Base-by-base conservation (phyloP, 2,329 filamentous ascomycete species). In the Aspergillus sp. region DNA sequence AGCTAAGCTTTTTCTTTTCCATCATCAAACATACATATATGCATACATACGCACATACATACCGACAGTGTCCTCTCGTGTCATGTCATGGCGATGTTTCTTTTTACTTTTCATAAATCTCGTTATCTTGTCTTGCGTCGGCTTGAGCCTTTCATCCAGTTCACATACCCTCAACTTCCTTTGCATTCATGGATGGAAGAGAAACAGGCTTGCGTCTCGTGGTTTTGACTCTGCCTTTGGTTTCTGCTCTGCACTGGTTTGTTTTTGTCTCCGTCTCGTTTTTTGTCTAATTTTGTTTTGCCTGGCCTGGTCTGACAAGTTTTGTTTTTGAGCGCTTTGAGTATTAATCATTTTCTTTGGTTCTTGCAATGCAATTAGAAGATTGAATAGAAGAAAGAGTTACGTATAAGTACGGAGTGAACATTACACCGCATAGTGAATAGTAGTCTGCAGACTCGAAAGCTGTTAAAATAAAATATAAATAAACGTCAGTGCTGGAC, bases 141-240 rank as follows among this genome's bases (percentile, higher is more conserved):
- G 36, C 30, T 39, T 26, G 9, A 39, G 36, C 12, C 36, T 19
- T 19, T 19, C 19, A 19, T 19, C 19, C 19, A 19, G 19, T 19
- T 19, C 19, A 19, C 19, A 39, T 39, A 39, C 34, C 19, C 28
- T 39, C 33, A 33, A 45, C 32, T 45, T 46, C 27, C 44, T 35
- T 48, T 55, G 48, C 52, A 52, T 50, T 48, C 43, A 49, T 49
- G 49, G 32, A 48, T 47, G 51, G 42, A 43, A 44, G 19, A 19
- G 46, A 50, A 39, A 19, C 12, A 28, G 27, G 36, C 28, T 29
- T 12, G 9, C 12, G 26, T 32, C 29, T 35, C 27, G 34, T 34
- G 47, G 7, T 38, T 40, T 30, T 43, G 38, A 9, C 30, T 28
- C 33, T 44, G 19, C 19, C 19, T 19, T 19, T 19, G 19, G 19